Conservation (phyloP, 306 rosid species). For the Dryas alaskensis region DNA sequence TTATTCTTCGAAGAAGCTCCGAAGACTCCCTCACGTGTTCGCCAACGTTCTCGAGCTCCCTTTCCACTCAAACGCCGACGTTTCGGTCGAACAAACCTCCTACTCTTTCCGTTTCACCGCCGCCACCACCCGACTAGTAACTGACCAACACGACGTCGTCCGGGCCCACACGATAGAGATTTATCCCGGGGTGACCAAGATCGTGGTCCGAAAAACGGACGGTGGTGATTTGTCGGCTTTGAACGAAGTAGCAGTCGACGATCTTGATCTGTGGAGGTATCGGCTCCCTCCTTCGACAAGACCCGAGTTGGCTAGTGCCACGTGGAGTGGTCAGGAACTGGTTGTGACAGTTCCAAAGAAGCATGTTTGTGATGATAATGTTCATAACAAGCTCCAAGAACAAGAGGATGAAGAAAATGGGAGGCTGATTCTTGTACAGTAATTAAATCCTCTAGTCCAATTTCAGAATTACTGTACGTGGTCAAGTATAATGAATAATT, state of each 20-base stretch:
- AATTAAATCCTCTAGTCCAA: background rate
- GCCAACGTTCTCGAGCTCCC: slow-evolving; percentile 54
- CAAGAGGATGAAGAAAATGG: background rate
- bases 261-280: slow-evolving; percentile 42
- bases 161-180: slow-evolving; percentile 44
- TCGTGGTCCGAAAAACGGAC: slow-evolving; percentile 37
- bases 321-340: slow-evolving; percentile 38
- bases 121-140: background rate
- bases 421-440: slow-evolving; percentile 2
- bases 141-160: slow-evolving; percentile 13
- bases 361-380: background rate
- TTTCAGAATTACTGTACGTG: background rate
- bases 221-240: slow-evolving; percentile 27
- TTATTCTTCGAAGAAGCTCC: slow-evolving; percentile 32
- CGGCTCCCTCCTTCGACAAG: slow-evolving; percentile 44
- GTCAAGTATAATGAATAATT: background rate
- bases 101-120: slow-evolving; percentile 40
- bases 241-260: background rate
- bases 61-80: slow-evolving; percentile 42
- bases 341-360: slow-evolving; percentile 57
- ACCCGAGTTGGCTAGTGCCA: slow-evolving; percentile 49
- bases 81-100: slow-evolving; percentile 44
- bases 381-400: background rate
- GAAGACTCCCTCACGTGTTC: slow-evolving; percentile 56
- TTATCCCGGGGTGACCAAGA: slow-evolving; percentile 43